Evolutionary conservation across 2,329 filamentous ascomycete species (phyloP).

Genomic region (Botryotinia narcissicola): DNA sequence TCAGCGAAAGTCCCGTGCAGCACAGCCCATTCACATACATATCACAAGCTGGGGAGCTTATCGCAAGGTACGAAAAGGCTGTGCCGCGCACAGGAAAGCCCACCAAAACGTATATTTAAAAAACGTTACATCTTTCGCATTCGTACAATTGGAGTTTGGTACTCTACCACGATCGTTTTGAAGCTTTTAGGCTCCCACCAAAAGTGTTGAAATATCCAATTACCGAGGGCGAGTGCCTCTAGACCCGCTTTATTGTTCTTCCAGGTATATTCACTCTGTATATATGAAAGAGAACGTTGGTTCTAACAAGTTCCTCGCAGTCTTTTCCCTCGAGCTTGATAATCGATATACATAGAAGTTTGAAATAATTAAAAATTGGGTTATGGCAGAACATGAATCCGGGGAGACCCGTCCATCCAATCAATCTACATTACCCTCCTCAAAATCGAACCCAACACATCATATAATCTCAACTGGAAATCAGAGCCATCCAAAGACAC

Average conservation of each 20-base stretch:
- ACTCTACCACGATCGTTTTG: neutral
- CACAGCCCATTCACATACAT: slow-evolving; percentile 2
- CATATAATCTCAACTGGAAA: neutral
- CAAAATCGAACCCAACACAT: neutral
- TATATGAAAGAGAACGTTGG: neutral
- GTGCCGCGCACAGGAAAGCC: neutral
- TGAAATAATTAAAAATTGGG: neutral
- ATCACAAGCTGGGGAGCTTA: neutral
- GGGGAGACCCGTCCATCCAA: neutral
- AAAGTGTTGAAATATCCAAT: neutral
- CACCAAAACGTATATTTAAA: neutral
- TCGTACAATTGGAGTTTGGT: neutral
- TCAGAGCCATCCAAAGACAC: neutral
- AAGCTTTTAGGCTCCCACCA: slow-evolving; percentile 10
- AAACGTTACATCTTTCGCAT: slow-evolving; percentile 3
- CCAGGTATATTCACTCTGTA: slow-evolving; percentile 7
- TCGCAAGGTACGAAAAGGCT: neutral
- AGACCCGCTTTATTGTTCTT: neutral
- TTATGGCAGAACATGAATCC: slow-evolving; percentile 10
- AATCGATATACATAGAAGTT: neutral
- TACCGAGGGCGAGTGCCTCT: neutral
- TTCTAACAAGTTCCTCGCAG: neutral
- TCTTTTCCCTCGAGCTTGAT: neutral
- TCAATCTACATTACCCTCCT: neutral
- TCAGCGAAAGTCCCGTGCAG: neutral